phyloP scores from a whole-genome alignment of 441 rosid genomes.

The Populus tomentosa region DNA sequence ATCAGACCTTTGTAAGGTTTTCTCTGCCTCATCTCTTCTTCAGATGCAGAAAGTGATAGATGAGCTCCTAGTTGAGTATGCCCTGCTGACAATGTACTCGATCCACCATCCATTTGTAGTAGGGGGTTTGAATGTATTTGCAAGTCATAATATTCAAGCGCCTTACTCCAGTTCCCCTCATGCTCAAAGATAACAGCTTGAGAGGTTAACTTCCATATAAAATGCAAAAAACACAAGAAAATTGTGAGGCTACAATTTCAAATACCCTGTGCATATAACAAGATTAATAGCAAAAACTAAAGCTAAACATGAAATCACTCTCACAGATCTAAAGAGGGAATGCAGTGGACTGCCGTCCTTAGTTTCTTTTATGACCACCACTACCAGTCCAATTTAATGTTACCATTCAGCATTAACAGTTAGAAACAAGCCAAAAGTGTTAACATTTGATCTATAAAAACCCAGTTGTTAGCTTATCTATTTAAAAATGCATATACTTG shows the following conservation, averaged over 20 bases:
- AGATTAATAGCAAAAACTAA: neutral
- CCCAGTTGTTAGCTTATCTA: neutral
- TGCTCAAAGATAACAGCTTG: conserved; percentile 95
- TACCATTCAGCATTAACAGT: neutral
- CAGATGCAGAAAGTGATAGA: conserved; percentile 32
- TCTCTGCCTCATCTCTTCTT: conserved; percentile 47
- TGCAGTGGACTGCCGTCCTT: neutral
- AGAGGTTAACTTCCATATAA: conserved; percentile 59
- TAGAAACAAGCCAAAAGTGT: neutral
- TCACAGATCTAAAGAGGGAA: neutral
- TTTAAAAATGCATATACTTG: neutral
- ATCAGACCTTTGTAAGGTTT: conserved; percentile 88
- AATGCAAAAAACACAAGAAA: conserved; percentile 25
- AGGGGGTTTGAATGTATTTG: conserved; percentile 74
- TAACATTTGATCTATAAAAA: neutral
- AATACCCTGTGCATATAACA: neutral
- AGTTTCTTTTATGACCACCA: neutral
- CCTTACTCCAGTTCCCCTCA: conserved; percentile 96
- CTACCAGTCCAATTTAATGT: neutral
- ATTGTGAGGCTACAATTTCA: conserved; percentile 23
- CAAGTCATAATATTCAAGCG: conserved; percentile 90
- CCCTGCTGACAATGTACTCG: conserved; percentile 31
- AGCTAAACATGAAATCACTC: neutral
- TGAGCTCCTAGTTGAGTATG: conserved; percentile 28
- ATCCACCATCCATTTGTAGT: conserved; percentile 33